Conservation (phyloP, 768 basidiomycete genomes). For the Rhodotorula diobovata region DNA sequence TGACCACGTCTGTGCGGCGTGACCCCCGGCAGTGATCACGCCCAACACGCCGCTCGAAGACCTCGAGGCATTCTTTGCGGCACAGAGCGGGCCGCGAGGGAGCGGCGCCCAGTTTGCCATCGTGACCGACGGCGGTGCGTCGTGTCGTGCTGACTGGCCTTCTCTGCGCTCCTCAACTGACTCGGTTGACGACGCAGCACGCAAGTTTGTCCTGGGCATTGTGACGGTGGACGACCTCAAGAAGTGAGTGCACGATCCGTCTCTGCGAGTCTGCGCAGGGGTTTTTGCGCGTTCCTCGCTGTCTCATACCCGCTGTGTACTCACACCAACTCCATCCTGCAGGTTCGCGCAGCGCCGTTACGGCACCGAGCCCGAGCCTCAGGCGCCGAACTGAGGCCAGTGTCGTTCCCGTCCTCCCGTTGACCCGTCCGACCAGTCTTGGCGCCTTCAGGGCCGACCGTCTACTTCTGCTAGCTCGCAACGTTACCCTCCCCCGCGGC, state of each 20-base stretch:
- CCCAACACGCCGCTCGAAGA: conserved; percentile 48
- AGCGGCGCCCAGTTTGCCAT: conserved; percentile 30
- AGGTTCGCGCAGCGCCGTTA: background rate
- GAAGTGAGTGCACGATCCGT: conserved; percentile 23
- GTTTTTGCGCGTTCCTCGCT: too few relatives aligned
- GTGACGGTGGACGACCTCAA: conserved; percentile 18
- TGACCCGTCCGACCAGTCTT: too few relatives aligned
- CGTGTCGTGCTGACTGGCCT: too few relatives aligned
- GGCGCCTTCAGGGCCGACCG: too few relatives aligned
- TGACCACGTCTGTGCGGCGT: accelerated
- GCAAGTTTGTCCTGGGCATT: conserved; percentile 28
- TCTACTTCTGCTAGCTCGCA: too few relatives aligned
- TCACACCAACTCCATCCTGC: background rate
- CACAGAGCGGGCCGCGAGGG: conserved; percentile 1
- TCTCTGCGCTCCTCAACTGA: background rate
- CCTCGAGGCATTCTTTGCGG: conserved; percentile 46
- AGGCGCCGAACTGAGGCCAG: background rate
- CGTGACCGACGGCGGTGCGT: conserved; percentile 45
- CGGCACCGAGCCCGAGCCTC: background rate
- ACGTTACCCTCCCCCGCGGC: too few relatives aligned
- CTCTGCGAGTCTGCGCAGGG: too few relatives aligned
- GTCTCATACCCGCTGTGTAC: too few relatives aligned
- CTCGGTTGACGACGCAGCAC: background rate
- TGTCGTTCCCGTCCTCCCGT: too few relatives aligned
- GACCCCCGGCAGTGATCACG: conserved; percentile 41